Evolutionary conservation across 371 early-diverging fungal genomes (phyloP).

Genomic region (Actinomucor elegans): DNA sequence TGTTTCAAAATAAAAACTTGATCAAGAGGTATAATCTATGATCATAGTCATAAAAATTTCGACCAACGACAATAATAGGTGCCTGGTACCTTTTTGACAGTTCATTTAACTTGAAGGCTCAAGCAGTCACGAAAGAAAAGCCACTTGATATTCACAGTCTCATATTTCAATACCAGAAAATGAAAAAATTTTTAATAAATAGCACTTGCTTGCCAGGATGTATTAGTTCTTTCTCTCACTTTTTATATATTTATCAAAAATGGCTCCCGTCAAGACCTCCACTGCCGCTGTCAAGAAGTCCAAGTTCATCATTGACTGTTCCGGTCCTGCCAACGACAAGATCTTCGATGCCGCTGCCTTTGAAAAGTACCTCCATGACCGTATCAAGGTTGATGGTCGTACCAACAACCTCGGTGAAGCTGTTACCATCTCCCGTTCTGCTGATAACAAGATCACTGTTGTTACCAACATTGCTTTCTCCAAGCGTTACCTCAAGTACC

Average conservation of each 20-base stretch:
- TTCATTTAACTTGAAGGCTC: no score
- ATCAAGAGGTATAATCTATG: no score
- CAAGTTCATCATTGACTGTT: constrained; percentile 93
- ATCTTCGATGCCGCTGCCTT: constrained; percentile 96
- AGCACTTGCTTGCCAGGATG: not conserved
- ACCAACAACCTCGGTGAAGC: constrained; percentile 93
- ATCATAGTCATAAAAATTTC: no score
- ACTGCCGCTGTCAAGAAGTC: constrained; percentile 45
- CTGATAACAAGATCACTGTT: constrained; percentile 77
- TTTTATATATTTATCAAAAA: constrained; percentile 27
- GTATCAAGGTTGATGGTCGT: constrained; percentile 97
- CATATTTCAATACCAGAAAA: not conserved
- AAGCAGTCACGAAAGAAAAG: no score
- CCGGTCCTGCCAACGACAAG: constrained; percentile 91
- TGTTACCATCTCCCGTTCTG: constrained; percentile 80
- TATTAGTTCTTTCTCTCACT: constrained; percentile 6
- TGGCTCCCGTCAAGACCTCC: constrained; percentile 51
- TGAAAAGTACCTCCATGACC: constrained; percentile 97
- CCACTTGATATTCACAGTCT: not conserved
- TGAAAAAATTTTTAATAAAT: constrained; percentile 6
- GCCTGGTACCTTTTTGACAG: no score
- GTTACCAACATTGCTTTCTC: constrained; percentile 81
- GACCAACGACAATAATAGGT: no score
- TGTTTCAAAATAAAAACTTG: no score
- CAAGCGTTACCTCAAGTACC: constrained; percentile 99